Evolutionary conservation across 2,329 filamentous ascomycete genomes (phyloP), one percentile per base, ranked within the genome.

Genomic region (Fusarium nisikadoi): DNA sequence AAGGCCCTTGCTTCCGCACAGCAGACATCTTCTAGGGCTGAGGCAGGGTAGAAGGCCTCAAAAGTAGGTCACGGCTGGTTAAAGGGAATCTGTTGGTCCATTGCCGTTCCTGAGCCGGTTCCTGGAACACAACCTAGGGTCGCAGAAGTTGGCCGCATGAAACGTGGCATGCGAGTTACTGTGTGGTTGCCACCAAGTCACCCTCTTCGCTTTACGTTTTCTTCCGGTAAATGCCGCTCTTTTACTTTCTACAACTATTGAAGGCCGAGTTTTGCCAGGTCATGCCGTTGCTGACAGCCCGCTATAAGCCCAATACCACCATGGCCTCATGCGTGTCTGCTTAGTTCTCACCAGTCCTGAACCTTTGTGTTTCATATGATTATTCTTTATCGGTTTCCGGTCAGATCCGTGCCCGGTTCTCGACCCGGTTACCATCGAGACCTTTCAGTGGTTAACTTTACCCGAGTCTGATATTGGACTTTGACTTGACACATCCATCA

Each of bases 141-240:
- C 58, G 43, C 73, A 68, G 65, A 65, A 60, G 65, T 31, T 57
- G 73, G 69, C 64, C 65, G 69, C 70, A 70, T 72, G 62, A 69
- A 73, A 73, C 70, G 57, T 73, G 69, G 73, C 63, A 72, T 67
- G 55, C 36, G 39, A 36, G 41, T 59, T 62, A 38, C 36, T 68
- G 58, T 45, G 42, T 33, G 25, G 39, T 61, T 29, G 29, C 49
- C 25, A n/a, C 38, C 57, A 60, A 67, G 68, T 63, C 45, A 54
- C 27, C 17, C 33, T 68, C 23, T 29, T 46, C 12, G 43, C 19
- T 42, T 42, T 57, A 20, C 38, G 25, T 25, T 25, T 50, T 19
- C 49, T 63, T 25, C n/a, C 50, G 12, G 31, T 14, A 57, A 42
- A 64, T 38, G 16, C 43, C 57, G 39, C n/a, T 38, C 41, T 52